A percentile compares a stretch with the other conserved stretches of the same genome.
Evolutionary conservation across 257 asterid species (phyloP).

Genomic region (Ophiorrhiza pumila): DNA sequence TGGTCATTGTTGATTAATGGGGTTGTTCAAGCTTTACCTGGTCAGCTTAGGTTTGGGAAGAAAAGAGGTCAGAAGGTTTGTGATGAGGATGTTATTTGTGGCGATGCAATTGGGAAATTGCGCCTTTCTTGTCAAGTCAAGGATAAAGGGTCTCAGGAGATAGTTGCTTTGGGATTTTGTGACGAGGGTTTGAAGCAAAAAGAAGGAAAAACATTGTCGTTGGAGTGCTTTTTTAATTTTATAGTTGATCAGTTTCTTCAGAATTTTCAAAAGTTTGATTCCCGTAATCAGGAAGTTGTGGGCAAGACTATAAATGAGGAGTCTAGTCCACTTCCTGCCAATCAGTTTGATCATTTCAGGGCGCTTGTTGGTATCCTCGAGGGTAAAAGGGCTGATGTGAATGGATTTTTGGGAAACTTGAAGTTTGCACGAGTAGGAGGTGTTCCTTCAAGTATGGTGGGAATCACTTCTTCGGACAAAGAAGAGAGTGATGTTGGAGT

Average conservation of each 20-base stretch:
- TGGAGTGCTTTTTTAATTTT: slow-evolving; percentile 67
- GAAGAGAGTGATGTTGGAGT: slow-evolving; percentile 53
- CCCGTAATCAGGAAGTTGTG: slow-evolving; percentile 43
- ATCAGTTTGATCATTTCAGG: slow-evolving; percentile 56
- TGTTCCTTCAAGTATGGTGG: slow-evolving; percentile 77
- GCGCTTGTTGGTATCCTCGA: slow-evolving; percentile 57
- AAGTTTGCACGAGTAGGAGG: slow-evolving; percentile 96
- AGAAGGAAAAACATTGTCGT: slow-evolving; percentile 54
- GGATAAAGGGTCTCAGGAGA: slow-evolving; percentile 31
- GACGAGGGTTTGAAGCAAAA: slow-evolving; percentile 29
- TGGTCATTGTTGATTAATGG: slow-evolving; percentile 62
- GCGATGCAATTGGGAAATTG: slow-evolving; percentile 27
- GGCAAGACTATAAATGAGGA: slow-evolving; percentile 30
- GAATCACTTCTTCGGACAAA: slow-evolving; percentile 51
- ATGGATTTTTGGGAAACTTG: slow-evolving; percentile 70
- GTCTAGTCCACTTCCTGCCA: slow-evolving; percentile 24
- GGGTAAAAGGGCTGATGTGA: slow-evolving; percentile 82
- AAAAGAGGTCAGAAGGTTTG: slow-evolving; percentile 42
- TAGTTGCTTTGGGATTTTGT: slow-evolving; percentile 10
- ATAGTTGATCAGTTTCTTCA: slow-evolving; percentile 66
- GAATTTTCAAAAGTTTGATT: slow-evolving; percentile 59
- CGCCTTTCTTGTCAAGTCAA: slow-evolving; percentile 26
- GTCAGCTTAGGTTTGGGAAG: slow-evolving; percentile 55
- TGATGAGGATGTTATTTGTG: slow-evolving; percentile 26
- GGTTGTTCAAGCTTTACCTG: slow-evolving; percentile 69